Evolutionary conservation across 2,329 filamentous ascomycete species (phyloP), one percentile per base, ranked within the genome.

Genomic region (Colletotrichum higginsianum): DNA sequence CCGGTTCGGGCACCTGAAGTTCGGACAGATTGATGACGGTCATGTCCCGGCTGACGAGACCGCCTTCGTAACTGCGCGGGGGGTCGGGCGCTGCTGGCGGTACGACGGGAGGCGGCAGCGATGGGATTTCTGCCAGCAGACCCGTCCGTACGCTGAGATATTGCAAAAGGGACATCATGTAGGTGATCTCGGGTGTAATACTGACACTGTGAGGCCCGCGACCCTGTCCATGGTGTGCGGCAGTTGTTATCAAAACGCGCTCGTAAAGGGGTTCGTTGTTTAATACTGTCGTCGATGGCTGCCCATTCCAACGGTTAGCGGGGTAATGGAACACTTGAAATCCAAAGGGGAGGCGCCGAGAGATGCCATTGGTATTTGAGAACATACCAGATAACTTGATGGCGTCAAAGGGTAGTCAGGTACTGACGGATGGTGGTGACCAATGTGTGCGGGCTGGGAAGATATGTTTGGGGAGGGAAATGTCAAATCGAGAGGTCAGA

Each of bases 231-330:
- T 72, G 58, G 42, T 69, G 53, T 40, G 71, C 64, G 49, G 56
- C 61, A 52, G 42, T 40, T 66, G 57, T 66, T 63, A 64, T 57
- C n/a, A 55, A 52, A 61, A 38, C 13, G 55, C 26, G 40, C 65
- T 56, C 60, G 58, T 47, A 53, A 50, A 44, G 71, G 61, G 72
- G 66, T 65, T 71, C 67, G 52, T 55, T 61, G 47, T 67, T 66
- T 61, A 49, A 64, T 75, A 52, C 63, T 42, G 60, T 74, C 42
- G 56, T 73, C 42, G 61, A 40, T 53, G 47, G 57, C 56, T 62
- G 35, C 52, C 26, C 81, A 83, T 83, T 83, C 82, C 82, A 81
- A 71, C 66, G 73, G 82, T 84, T 82, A 84, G 82, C 82, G 79
- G 80, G 81, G 81, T 80, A 81, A 83, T 82, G 74, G 67, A 58